Conservation (phyloP, 106 monocot species). For the Alisma plantagoaquatica region DNA sequence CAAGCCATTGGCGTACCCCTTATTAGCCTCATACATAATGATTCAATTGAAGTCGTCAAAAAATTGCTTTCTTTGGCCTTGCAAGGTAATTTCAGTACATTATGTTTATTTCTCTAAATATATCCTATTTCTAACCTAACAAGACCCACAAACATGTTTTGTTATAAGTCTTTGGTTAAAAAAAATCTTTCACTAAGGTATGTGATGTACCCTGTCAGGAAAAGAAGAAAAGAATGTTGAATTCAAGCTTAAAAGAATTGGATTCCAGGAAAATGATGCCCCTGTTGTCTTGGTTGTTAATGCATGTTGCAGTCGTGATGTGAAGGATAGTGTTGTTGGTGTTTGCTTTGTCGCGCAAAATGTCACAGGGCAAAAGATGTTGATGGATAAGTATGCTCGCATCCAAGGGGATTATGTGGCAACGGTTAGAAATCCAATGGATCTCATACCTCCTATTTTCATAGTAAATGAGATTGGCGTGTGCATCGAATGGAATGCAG, state of each 20-base stretch:
- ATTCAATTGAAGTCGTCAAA: conserved; percentile 47
- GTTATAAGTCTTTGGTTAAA: too few relatives aligned
- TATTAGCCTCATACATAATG: conserved; percentile 42
- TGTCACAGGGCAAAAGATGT: conserved; percentile 56
- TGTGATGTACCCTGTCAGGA: conserved; percentile 32
- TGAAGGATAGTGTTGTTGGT: conserved; percentile 44
- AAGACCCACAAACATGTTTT: too few relatives aligned
- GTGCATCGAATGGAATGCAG: conserved; percentile 73
- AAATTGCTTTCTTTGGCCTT: conserved; percentile 49
- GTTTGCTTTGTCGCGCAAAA: conserved; percentile 88
- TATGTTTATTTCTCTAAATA: too few relatives aligned
- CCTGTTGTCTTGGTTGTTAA: conserved; percentile 66
- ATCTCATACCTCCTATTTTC: conserved; percentile 87
- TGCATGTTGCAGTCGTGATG: conserved; percentile 65
- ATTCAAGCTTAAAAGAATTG: conserved; percentile 53
- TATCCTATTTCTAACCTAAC: too few relatives aligned
- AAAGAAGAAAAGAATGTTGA: conserved; percentile 81
- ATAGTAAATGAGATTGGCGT: conserved; percentile 49
- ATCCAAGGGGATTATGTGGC: conserved; percentile 69
- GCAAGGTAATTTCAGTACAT: conserved; percentile 58
- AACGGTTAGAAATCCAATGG: conserved; percentile 47
- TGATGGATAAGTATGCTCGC: conserved; percentile 74
- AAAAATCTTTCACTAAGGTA: too few relatives aligned
- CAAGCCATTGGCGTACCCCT: conserved; percentile 73
- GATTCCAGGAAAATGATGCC: conserved; percentile 19